Evolutionary conservation across 1,139 yeast species (phyloP).

Genomic region (Debaryomyces fabryi): DNA sequence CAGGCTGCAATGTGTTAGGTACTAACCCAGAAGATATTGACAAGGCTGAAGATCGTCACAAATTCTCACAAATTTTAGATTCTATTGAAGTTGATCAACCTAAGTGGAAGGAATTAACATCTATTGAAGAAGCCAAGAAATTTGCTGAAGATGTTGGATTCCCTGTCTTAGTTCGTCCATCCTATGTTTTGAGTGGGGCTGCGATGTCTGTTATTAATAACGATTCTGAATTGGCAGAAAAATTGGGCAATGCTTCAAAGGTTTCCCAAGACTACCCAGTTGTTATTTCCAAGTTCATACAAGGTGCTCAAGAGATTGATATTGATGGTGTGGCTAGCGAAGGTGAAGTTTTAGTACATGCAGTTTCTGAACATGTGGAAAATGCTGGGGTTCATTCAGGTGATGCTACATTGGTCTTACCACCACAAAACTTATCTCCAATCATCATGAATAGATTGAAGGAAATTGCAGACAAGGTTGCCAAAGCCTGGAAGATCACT

Average conservation of each 20-base stretch:
- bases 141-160: slow-evolving; percentile 88
- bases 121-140: slow-evolving; percentile 78
- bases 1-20: slow-evolving; percentile 88
- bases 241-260: slow-evolving; percentile 83
- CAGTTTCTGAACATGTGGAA: slow-evolving; percentile 96
- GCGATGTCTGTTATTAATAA: slow-evolving; percentile 94
- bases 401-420: slow-evolving; percentile 93
- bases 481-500: slow-evolving; percentile 90
- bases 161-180: slow-evolving; percentile 97
- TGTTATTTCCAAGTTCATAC: slow-evolving; percentile 92
- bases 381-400: slow-evolving; percentile 99
- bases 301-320: slow-evolving; percentile 96
- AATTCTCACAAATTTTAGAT: slow-evolving; percentile 91
- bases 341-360: slow-evolving; percentile 90
- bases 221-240: slow-evolving; percentile 75
- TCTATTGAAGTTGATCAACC: slow-evolving; percentile 95
- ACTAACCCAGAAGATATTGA: slow-evolving; percentile 95
- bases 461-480: slow-evolving; percentile 89
- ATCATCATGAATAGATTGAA: slow-evolving; percentile 64
- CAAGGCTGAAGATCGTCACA: slow-evolving; percentile 97
- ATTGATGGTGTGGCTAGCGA: slow-evolving; percentile 93
- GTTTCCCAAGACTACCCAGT: slow-evolving; percentile 97
- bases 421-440: slow-evolving; percentile 77
- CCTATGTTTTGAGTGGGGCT: slow-evolving; percentile 96
- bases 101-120: slow-evolving; percentile 93